Evolutionary conservation across 805 yeast species (phyloP).

Genomic region (Nadsonia fulvescens): DNA sequence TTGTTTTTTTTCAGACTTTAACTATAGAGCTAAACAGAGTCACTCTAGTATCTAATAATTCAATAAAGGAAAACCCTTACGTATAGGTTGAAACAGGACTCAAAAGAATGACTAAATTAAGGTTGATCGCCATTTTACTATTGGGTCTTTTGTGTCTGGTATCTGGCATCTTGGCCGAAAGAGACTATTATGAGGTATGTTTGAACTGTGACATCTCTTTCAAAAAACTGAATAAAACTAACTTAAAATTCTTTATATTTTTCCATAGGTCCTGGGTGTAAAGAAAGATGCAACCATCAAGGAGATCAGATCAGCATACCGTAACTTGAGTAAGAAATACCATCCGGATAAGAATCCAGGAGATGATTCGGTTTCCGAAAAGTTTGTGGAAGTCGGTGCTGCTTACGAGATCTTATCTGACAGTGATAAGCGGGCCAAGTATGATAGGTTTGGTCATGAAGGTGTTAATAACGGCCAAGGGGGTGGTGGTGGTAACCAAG

Average conservation of each 20-base stretch:
- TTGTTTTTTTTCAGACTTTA: too few species aligned
- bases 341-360: slow-evolving; percentile 92
- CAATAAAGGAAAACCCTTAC: too few species aligned
- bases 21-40: too few species aligned
- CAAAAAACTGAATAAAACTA: slow-evolving; percentile 5
- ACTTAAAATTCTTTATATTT: slow-evolving; percentile 4
- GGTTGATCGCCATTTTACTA: slow-evolving; percentile 5
- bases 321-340: slow-evolving; percentile 62
- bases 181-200: slow-evolving; percentile 25
- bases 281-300: slow-evolving; percentile 50
- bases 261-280: slow-evolving; percentile 44
- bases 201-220: not conserved
- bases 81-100: not conserved
- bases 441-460: slow-evolving; percentile 75
- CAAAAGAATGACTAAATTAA: slow-evolving; percentile 1
- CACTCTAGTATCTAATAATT: too few species aligned
- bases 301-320: slow-evolving; percentile 72
- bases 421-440: slow-evolving; percentile 67
- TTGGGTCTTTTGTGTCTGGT: slow-evolving; percentile 5
- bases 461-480: slow-evolving; percentile 35
- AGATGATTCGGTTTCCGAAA: slow-evolving; percentile 59
- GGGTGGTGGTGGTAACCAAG: slow-evolving; percentile 18
- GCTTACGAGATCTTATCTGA: slow-evolving; percentile 84
- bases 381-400: slow-evolving; percentile 79
- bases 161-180: slow-evolving; percentile 18